These are phyloP conservation scores for Leccinum disarticulatum DNA, from an alignment of 768 basidiomycete species.

Conservation along the genomic window DNA sequence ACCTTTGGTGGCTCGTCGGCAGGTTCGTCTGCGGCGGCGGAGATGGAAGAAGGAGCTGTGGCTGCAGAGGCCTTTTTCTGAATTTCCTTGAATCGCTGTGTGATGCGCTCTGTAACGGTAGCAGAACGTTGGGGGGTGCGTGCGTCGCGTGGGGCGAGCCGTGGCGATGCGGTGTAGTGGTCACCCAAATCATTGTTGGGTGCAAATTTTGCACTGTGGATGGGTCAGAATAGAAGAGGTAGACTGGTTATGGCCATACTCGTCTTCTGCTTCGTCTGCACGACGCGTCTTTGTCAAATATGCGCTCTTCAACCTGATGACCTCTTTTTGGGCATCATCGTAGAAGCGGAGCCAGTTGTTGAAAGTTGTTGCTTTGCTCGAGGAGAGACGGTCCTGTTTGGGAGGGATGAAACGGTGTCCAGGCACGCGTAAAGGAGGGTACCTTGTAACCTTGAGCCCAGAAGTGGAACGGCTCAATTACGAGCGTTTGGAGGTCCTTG, in stretches of 20 bases:
- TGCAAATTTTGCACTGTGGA: slow-evolving; percentile 78
- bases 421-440: slow-evolving; percentile 4
- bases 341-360: slow-evolving; percentile 71
- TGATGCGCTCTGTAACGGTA: slow-evolving; percentile 86
- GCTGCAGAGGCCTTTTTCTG: slow-evolving; percentile 52
- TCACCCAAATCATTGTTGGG: slow-evolving; percentile 64
- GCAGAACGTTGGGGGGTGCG: slow-evolving; percentile 62
- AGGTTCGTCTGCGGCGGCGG: slow-evolving; percentile 23
- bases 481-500: slow-evolving; percentile 70
- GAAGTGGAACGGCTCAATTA: slow-evolving; percentile 75
- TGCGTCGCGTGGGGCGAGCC: slow-evolving; percentile 54
- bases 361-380: slow-evolving; percentile 56
- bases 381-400: slow-evolving; percentile 57
- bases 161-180: slow-evolving; percentile 81
- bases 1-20: slow-evolving; percentile 45
- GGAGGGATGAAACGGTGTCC: slow-evolving; percentile 16
- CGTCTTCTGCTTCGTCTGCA: slow-evolving; percentile 92
- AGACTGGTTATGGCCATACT: slow-evolving; percentile 52
- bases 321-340: slow-evolving; percentile 65
- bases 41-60: slow-evolving; percentile 29
- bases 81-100: slow-evolving; percentile 77
- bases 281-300: slow-evolving; percentile 77
- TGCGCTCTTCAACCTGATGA: slow-evolving; percentile 66
- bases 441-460: slow-evolving; percentile 82
- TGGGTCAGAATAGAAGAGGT: slow-evolving; percentile 7